Evolutionary conservation across 176 grass and related monocot genomes (phyloP).

Genomic region (Oryza australiensis): DNA sequence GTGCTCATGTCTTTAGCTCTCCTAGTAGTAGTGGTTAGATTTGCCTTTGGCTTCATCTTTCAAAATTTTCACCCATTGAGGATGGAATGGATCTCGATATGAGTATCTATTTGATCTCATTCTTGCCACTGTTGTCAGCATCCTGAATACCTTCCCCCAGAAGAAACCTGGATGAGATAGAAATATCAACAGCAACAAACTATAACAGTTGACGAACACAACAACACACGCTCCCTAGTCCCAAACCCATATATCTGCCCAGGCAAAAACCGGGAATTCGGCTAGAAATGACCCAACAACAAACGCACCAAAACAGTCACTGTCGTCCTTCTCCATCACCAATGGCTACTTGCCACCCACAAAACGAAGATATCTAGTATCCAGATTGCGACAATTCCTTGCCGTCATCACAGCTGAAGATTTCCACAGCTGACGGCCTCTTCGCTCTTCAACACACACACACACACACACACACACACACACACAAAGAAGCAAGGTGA

Average conservation of each 20-base stretch:
- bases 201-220: background rate
- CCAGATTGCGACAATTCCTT: background rate
- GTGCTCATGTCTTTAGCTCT: background rate
- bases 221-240: background rate
- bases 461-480: no score
- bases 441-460: no score
- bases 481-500: background rate
- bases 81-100: background rate
- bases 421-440: background rate
- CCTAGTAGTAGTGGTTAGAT: background rate
- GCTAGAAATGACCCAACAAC: slow-evolving; percentile 1
- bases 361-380: background rate
- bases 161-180: background rate
- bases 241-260: background rate
- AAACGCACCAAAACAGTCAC: background rate
- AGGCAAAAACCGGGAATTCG: background rate
- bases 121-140: background rate
- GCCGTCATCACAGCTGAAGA: background rate
- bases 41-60: background rate
- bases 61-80: background rate
- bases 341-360: background rate
- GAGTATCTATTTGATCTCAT: background rate
- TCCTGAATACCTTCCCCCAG: background rate
- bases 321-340: background rate
- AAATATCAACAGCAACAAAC: background rate